Evolutionary conservation across 208 protist species (phyloP), one percentile per base, ranked within the genome.

Genomic region (Acanthamoeba triangularis): DNA sequence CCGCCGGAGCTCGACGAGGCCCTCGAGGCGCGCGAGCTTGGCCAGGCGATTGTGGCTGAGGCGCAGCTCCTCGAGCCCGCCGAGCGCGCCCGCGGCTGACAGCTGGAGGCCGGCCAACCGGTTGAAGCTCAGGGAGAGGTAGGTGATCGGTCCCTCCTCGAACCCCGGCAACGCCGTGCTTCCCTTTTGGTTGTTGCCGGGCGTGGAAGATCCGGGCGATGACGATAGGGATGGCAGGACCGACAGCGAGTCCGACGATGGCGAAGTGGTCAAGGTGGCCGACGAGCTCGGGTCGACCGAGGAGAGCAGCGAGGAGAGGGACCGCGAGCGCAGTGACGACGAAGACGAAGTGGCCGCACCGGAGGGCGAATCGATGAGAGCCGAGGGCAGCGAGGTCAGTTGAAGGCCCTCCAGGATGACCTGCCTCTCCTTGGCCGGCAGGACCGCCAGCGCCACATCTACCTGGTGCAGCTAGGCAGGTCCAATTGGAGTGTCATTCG

Each of bases 81-180:
- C 18, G 74, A 82, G 14, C 41, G 11, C 33, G 33, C 41, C 23
- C 16, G 23, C 44, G 74, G 37, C 11, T 37, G 74, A n/a, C 74
- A 82, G 37, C 25, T 28, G 41, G 20, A 82, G 74, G 25, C 74
- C 37, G 41, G 8, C 14, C 18, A 82, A 16, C 23, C 74, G 7
- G 33, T 82, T 82, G 74, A 82, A 82, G 41, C 74, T 49, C 44
- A 82, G 41, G 10, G 74, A 82, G 33, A 82, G 74, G 8, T 44
- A 54, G 20, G 74, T 49, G 35, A 82, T 35, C 18, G n/a, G 23
- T 20, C 37, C 74, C 33, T 52, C 25, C 7, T 44, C 74, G 25
- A 49, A 5, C 41, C 6, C 44, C 25, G 33, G 8, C 30, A 10
- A 33, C 69, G 65, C 33, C 10, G 65, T 11, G 61, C 28, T 59